Conservation (phyloP, 768 basidiomycete species). For the Boletales sp. region DNA sequence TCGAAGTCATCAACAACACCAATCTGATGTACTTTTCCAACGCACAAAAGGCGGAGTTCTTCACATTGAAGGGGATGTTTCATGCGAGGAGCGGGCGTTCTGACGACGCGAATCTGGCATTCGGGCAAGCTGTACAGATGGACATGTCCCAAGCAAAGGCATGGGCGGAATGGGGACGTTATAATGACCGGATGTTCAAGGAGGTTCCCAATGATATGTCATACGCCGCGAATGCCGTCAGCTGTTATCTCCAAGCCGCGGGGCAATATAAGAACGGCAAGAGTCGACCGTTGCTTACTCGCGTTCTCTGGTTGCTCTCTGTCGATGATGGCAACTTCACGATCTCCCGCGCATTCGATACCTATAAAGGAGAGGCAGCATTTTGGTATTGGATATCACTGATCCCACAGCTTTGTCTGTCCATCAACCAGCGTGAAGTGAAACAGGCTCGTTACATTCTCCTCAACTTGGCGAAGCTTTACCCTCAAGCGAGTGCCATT, state of each 20-base stretch:
- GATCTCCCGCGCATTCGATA: constrained; percentile 82
- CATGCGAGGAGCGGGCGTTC: constrained; percentile 80
- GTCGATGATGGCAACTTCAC: constrained; percentile 76
- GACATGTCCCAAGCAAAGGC: constrained; percentile 94
- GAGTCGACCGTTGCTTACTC: constrained; percentile 83
- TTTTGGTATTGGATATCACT: constrained; percentile 99
- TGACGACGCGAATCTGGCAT: constrained; percentile 89
- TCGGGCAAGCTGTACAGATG: constrained; percentile 93
- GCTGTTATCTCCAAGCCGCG: constrained; percentile 96
- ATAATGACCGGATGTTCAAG: constrained; percentile 90
- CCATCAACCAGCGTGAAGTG: constrained; percentile 87
- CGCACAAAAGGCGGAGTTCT: constrained; percentile 96
- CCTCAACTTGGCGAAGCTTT: constrained; percentile 83
- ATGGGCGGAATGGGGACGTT: constrained; percentile 98
- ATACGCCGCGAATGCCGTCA: constrained; percentile 87
- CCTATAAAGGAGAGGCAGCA: constrained; percentile 93
- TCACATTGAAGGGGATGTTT: constrained; percentile 98
- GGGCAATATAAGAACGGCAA: constrained; percentile 94
- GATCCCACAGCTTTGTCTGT: constrained; percentile 89
- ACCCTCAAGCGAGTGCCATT: constrained; percentile 71
- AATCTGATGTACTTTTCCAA: constrained; percentile 97
- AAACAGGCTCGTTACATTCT: constrained; percentile 90
- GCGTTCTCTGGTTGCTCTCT: constrained; percentile 95
- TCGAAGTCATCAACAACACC: constrained; percentile 99
- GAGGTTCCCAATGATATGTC: constrained; percentile 71